Evolutionary conservation across 768 basidiomycete genomes (phyloP).

Genomic region (Piloderma croceum): DNA sequence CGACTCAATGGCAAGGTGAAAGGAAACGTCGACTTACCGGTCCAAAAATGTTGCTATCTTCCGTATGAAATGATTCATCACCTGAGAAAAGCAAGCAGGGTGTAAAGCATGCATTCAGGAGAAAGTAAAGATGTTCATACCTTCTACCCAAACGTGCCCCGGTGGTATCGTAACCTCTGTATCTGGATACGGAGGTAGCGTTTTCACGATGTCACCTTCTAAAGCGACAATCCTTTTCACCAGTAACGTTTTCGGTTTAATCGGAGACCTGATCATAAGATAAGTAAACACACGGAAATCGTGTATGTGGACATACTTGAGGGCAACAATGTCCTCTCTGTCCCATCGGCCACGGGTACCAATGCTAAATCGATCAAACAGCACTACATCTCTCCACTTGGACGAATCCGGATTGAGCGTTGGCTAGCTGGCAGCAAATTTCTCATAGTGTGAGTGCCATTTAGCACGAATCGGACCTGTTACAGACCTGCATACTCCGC

Average conservation of each 20-base stretch:
- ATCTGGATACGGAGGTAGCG: constrained; percentile 64
- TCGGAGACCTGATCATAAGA: constrained; percentile 46
- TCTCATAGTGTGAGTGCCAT: background rate
- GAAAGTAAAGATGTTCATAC: constrained; percentile 26
- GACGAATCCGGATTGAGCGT: constrained; percentile 73
- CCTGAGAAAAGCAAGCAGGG: constrained; percentile 31
- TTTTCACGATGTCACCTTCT: constrained; percentile 58
- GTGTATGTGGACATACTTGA: constrained; percentile 37
- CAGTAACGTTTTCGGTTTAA: constrained; percentile 44
- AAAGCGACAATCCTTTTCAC: constrained; percentile 65
- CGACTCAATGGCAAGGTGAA: constrained; percentile 6
- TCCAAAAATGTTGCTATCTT: constrained; percentile 71
- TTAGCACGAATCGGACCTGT: background rate
- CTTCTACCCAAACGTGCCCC: constrained; percentile 75
- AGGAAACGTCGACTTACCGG: constrained; percentile 40
- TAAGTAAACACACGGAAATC: background rate
- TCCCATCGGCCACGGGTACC: constrained; percentile 30
- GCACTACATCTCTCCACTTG: constrained; percentile 49
- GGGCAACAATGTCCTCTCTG: constrained; percentile 61
- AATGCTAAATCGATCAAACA: constrained; percentile 53
- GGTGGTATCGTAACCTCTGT: constrained; percentile 47
- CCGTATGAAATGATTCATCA: constrained; percentile 59
- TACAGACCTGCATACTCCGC: constrained; percentile 67
- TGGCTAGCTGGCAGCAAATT: constrained; percentile 44
- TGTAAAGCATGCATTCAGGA: constrained; percentile 1